Evolutionary conservation across 768 basidiomycete genomes (phyloP), one percentile per base, ranked within the genome.

Genomic region (Russula griseocarnosa): DNA sequence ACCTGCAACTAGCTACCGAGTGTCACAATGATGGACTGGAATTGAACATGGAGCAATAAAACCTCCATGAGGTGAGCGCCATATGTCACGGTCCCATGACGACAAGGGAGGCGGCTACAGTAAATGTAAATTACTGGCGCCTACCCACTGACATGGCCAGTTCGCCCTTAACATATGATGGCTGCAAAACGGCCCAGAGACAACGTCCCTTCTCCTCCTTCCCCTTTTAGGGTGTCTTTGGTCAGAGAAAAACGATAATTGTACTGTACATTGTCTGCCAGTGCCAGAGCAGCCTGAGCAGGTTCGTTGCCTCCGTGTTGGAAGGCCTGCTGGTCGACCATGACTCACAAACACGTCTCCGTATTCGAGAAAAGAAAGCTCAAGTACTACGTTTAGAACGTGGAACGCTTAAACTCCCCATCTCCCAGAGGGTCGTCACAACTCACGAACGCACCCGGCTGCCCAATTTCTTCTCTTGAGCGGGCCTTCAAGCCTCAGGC

Each of bases 1-100:
- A 38, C 16, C 38, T 40, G 16, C 38, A 14, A 40, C 38, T 1
- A 16, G 14, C 38, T 6, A 40, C 38, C 14, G 38, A 40, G 38
- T 40, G 38, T 40, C 38, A 6, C 38, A 40, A 40, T 40, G 16
- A 40, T 16, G 38, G 10, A 46, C n/a, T 44, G 44, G 44, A 46
- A 46, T 44, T 20, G 44, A 46, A 46, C n/a, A 46, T 46, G 46
- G 46, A 4, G 22, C 18, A 46, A 46, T 46, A n/a, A 46, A 46
- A 22, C 22, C 46, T 11, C n/a, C 9, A 22, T 20, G 46, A 22
- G 46, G 22, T 11, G 46, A 44, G 42, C 42, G 20, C 42, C 20
- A 50, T 50, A 26, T 7, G 16, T 50, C 49, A 50, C 16, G 34
- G 20, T 58, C 59, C 59, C 51, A 46, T 60, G 52, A 30, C 32